These are phyloP conservation scores for Neohortaea acidophila DNA, from an alignment of 495 filamentous ascomycete species.

Conservation along the genomic window DNA sequence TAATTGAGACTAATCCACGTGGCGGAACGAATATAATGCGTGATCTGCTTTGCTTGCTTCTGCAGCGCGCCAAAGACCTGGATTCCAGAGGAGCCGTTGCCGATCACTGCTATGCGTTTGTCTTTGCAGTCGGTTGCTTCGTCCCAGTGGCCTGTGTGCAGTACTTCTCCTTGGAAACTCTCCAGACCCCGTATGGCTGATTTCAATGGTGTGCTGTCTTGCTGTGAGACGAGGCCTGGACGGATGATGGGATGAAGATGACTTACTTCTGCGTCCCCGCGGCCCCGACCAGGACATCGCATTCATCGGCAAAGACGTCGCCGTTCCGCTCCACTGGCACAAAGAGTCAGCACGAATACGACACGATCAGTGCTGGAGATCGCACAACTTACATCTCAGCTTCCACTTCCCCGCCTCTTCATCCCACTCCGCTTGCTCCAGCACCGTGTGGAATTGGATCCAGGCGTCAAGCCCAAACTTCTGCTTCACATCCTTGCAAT, in stretches of 20 bases:
- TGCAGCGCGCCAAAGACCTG: conserved; percentile 25
- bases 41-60: conserved; percentile 12
- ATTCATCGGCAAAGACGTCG: no score
- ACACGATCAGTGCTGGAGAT: no score
- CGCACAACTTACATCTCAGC: no score
- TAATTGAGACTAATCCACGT: no score
- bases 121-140: conserved; percentile 22
- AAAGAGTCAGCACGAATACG: no score
- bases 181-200: no score
- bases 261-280: no score
- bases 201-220: no score
- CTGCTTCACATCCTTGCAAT: conserved; percentile 19
- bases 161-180: conserved; percentile 23
- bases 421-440: conserved; percentile 19
- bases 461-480: conserved; percentile 25
- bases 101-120: conserved; percentile 25
- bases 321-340: no score
- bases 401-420: conserved; percentile 21
- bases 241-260: no score
- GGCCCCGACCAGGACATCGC: no score
- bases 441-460: conserved; percentile 21
- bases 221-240: no score
- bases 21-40: conserved; percentile 20
- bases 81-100: conserved; percentile 22
- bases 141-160: conserved; percentile 26